A percentile compares a stretch with the other conserved stretches of the same genome.
phyloP scores from a whole-genome alignment of 495 filamentous ascomycete genomes.

The Bacidia rubella region DNA sequence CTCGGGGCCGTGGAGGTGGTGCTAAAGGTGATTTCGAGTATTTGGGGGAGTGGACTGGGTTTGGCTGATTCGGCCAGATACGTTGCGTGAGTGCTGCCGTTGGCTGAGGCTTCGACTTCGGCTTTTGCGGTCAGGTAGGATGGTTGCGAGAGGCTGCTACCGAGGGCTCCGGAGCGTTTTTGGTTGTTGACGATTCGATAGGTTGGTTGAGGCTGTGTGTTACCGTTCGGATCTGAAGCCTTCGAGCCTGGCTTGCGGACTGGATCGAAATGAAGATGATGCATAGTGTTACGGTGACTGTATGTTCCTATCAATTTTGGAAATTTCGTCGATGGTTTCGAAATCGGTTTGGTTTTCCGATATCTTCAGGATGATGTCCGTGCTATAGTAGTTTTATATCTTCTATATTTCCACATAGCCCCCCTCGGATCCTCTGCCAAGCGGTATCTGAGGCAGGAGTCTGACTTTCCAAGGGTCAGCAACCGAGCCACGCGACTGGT shows the following conservation, averaged over 20 bases:
- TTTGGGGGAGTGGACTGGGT: neutral
- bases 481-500: neutral
- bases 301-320: neutral
- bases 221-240: neutral
- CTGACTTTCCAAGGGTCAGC: neutral
- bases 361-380: neutral
- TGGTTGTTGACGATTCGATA: neutral
- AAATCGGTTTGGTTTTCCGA: neutral
- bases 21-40: neutral
- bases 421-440: neutral
- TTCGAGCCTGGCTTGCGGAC: neutral
- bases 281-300: neutral
- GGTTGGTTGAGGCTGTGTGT: no score
- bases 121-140: neutral
- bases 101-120: neutral
- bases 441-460: neutral
- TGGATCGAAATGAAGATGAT: neutral
- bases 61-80: neutral
- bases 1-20: neutral
- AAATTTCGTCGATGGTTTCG: neutral
- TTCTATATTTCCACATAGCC: neutral
- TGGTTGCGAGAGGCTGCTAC: neutral
- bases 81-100: neutral
- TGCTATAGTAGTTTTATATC: neutral
- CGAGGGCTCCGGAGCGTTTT: neutral